A percentile compares a stretch with the other conserved stretches of the same genome.
phyloP scores from a whole-genome alignment of 306 rosid species.

The Dalbergia cultrata region DNA sequence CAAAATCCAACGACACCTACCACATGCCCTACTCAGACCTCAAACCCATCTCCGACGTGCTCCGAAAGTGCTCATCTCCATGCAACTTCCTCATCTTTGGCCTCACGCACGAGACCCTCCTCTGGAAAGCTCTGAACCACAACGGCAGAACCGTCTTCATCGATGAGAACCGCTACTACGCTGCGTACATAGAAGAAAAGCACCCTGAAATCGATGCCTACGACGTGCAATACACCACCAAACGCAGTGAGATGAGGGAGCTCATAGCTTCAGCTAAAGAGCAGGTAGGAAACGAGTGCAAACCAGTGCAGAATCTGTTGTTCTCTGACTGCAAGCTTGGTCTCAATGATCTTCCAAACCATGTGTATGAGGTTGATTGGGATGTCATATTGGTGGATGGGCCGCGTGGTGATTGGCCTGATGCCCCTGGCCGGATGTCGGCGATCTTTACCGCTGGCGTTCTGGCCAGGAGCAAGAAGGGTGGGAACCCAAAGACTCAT shows the following conservation, averaged over 20 bases:
- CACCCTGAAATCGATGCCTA: constrained; percentile 94
- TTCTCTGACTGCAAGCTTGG: constrained; percentile 91
- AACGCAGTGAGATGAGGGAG: constrained; percentile 69
- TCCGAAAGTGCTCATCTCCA: constrained; percentile 79
- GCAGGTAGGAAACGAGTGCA: constrained; percentile 80
- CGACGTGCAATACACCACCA: constrained; percentile 94
- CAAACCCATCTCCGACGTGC: constrained; percentile 83
- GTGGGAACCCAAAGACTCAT: constrained; percentile 89
- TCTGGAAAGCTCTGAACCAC: constrained; percentile 93
- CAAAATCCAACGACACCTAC: constrained; percentile 81
- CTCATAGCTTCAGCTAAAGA: constrained; percentile 70
- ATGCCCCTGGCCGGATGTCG: constrained; percentile 87
- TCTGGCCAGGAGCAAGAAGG: constrained; percentile 87
- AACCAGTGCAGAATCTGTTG: constrained; percentile 89
- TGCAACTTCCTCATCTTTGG: constrained; percentile 90
- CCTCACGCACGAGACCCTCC: constrained; percentile 84
- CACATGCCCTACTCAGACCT: constrained; percentile 86
- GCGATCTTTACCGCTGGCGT: constrained; percentile 93
- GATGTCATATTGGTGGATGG: constrained; percentile 91
- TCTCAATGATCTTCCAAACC: constrained; percentile 90
- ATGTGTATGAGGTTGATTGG: constrained; percentile 93
- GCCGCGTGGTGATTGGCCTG: constrained; percentile 92
- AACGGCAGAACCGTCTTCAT: constrained; percentile 92
- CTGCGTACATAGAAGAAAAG: constrained; percentile 81
- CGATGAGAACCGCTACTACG: constrained; percentile 94